These are phyloP conservation scores for Trametes punicea DNA, from an alignment of 768 basidiomycete species.

Conservation along the genomic window DNA sequence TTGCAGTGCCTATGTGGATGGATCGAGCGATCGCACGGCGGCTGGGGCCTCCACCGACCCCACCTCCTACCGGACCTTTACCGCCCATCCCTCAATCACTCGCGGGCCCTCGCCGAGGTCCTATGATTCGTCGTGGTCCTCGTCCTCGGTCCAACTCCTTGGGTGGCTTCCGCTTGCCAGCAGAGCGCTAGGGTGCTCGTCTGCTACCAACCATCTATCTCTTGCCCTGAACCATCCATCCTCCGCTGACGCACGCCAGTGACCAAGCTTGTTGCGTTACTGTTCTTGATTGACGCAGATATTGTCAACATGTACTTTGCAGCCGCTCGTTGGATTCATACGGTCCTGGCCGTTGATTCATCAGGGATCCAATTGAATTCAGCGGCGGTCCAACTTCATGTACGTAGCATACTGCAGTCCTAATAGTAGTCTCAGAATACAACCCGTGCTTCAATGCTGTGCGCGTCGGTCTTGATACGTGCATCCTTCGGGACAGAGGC, in stretches of 20 bases:
- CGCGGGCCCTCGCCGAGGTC: background rate
- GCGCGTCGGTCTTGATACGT: constrained; percentile 6
- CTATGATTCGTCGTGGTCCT: background rate
- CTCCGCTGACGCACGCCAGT: too few relatives aligned
- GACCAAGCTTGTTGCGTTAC: too few relatives aligned
- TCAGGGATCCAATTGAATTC: background rate
- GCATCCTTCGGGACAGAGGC: background rate
- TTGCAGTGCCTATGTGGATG: background rate
- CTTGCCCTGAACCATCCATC: too few relatives aligned
- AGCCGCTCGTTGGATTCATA: background rate
- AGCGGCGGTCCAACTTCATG: background rate
- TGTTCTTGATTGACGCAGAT: too few relatives aligned
- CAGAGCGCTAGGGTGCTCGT: background rate
- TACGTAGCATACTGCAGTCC: too few relatives aligned
- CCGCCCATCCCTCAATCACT: background rate
- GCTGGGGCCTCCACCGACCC: background rate
- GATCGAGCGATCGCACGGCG: background rate
- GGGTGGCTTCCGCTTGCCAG: background rate
- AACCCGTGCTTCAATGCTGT: background rate
- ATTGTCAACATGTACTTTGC: too few relatives aligned
- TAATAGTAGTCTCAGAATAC: too few relatives aligned
- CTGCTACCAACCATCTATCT: too few relatives aligned
- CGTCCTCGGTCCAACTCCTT: constrained; percentile 8
- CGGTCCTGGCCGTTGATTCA: background rate
- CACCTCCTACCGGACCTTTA: background rate